Conservation (phyloP, 345 rosid genomes). For the Eucalyptus erythrocorys region DNA sequence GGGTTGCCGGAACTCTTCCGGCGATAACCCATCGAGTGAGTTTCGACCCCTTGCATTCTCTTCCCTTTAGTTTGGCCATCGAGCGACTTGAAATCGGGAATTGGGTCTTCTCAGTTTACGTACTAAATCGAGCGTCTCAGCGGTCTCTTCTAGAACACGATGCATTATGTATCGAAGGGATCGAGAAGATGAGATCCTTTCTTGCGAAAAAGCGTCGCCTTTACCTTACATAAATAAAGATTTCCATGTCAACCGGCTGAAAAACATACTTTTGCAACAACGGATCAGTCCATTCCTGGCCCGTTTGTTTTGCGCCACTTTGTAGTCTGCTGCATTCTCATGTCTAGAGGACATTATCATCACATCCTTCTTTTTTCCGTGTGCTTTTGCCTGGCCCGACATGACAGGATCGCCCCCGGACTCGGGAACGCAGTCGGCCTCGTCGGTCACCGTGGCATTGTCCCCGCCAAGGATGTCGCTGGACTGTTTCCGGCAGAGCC, state of each 20-base stretch:
- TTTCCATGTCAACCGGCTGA: not conserved
- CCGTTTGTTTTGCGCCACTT: not conserved
- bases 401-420: conserved; percentile 44
- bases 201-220: not conserved
- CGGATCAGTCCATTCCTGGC: not conserved
- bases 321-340: not conserved
- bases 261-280: not conserved
- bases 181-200: not conserved
- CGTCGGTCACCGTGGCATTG: conserved; percentile 45
- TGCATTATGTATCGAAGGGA: not conserved
- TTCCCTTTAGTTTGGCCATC: not conserved
- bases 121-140: not conserved
- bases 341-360: not conserved
- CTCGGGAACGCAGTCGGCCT: conserved; percentile 42
- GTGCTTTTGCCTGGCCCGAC: not conserved
- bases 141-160: not conserved
- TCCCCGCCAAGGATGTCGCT: conserved; percentile 66
- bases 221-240: not conserved
- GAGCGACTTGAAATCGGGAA: not conserved
- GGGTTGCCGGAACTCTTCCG: conserved; percentile 9
- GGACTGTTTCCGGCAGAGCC: conserved; percentile 71
- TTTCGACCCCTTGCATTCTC: not conserved
- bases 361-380: not conserved
- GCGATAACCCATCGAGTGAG: conserved; percentile 32
- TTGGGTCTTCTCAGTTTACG: not conserved